phyloP scores from a whole-genome alignment of 495 filamentous ascomycete species.

The Penicillium antarcticum region DNA sequence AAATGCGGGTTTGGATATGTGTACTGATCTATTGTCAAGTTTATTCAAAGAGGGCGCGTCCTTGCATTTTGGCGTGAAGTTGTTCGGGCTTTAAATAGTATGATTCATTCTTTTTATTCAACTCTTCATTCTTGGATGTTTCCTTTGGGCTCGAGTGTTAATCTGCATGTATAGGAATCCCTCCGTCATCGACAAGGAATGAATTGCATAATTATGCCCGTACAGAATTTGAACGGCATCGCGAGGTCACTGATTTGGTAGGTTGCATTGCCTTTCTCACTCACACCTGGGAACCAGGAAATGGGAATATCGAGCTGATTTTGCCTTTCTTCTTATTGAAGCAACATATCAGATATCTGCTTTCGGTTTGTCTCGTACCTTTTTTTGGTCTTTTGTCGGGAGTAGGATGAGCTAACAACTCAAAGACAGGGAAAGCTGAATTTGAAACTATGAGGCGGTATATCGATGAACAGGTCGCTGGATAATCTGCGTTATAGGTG shows the following conservation, averaged over 20 bases:
- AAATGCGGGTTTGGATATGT: not conserved
- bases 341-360: slow-evolving; percentile 58
- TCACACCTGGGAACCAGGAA: not conserved
- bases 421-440: slow-evolving; percentile 54
- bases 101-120: slow-evolving; percentile 1
- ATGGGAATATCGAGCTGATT: slow-evolving; percentile 11
- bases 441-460: slow-evolving; percentile 58
- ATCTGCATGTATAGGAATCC: slow-evolving; percentile 29
- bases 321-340: not conserved
- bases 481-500: slow-evolving; percentile 8
- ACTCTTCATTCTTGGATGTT: not conserved
- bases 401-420: not conserved
- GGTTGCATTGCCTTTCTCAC: slow-evolving; percentile 13
- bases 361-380: slow-evolving; percentile 39
- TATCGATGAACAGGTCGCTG: slow-evolving; percentile 44
- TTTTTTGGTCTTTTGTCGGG: not conserved
- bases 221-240: slow-evolving; percentile 72
- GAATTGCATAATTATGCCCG: slow-evolving; percentile 73
- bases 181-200: slow-evolving; percentile 46
- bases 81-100: slow-evolving; percentile 37
- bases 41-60: slow-evolving; percentile 41
- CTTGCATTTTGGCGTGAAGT: slow-evolving; percentile 40
- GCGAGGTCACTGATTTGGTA: slow-evolving; percentile 66
- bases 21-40: slow-evolving; percentile 22
- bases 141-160: not conserved